A percentile compares a stretch with the other conserved stretches of the same genome.
Evolutionary conservation across 129 eudicot species (phyloP).

Genomic region (Flaveria bidentis): DNA sequence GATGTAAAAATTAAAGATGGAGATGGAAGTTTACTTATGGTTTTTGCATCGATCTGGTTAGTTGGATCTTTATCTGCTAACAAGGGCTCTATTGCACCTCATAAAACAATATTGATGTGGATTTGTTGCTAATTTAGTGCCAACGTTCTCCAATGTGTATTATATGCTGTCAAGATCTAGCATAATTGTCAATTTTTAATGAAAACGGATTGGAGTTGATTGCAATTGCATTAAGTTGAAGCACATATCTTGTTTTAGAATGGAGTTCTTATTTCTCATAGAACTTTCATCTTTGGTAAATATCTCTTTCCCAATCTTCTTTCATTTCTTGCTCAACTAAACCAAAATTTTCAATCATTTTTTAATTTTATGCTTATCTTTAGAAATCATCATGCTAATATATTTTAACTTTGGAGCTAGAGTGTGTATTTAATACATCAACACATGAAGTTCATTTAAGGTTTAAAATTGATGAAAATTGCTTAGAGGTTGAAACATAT

Average conservation of each 20-base stretch:
- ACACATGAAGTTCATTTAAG: neutral
- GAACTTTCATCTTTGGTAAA: slow-evolving; percentile 17
- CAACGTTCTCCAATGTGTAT: slow-evolving; percentile 13
- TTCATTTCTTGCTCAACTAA: slow-evolving; percentile 17
- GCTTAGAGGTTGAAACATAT: neutral
- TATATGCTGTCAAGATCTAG: slow-evolving; percentile 19
- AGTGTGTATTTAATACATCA: slow-evolving; percentile 4
- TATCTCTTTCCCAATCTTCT: slow-evolving; percentile 1
- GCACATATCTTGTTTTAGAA: neutral
- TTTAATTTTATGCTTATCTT: neutral
- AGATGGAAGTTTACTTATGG: slow-evolving; percentile 29
- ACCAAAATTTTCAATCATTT: slow-evolving; percentile 1
- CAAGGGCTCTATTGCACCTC: slow-evolving; percentile 7
- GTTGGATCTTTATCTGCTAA: neutral
- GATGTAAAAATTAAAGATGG: neutral
- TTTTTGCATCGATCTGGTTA: slow-evolving; percentile 19
- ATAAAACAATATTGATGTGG: slow-evolving; percentile 4
- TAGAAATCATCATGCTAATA: neutral
- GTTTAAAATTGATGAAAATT: neutral
- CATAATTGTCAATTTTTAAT: neutral
- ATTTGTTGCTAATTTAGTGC: slow-evolving; percentile 31
- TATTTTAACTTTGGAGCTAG: slow-evolving; percentile 5
- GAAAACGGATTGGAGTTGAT: slow-evolving; percentile 6
- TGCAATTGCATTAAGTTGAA: neutral
- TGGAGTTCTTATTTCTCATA: neutral